A percentile compares a stretch with the other conserved stretches of the same genome.
Evolutionary conservation across 768 basidiomycete species (phyloP).

Genomic region (Agaricus blazei): DNA sequence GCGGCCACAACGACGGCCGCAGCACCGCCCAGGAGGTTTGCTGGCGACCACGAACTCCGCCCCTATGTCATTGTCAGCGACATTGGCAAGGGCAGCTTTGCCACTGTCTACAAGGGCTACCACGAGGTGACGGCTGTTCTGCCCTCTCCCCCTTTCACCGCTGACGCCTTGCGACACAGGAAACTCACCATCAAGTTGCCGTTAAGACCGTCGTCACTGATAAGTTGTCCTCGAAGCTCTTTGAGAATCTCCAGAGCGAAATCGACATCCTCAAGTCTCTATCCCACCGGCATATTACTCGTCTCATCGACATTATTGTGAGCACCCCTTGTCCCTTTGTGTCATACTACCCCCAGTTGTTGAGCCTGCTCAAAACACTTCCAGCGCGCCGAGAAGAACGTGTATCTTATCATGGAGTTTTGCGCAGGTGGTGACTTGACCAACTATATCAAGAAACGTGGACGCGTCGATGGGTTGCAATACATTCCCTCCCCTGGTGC

Average conservation of each 20-base stretch:
- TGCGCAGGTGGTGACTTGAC: constrained; percentile 96
- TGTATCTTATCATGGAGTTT: constrained; percentile 97
- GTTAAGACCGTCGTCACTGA: constrained; percentile 92
- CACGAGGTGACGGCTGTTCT: constrained; percentile 59
- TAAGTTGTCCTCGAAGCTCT: constrained; percentile 84
- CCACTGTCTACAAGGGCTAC: constrained; percentile 93
- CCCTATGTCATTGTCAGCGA: constrained; percentile 75
- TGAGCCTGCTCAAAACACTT: constrained; percentile 2
- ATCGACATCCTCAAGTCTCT: constrained; percentile 94
- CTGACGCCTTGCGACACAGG: constrained; percentile 34
- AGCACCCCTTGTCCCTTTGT: constrained; percentile 13
- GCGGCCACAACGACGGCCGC: background rate
- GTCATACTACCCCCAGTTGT: constrained; percentile 15
- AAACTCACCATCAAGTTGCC: constrained; percentile 75
- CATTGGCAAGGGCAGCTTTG: constrained; percentile 91
- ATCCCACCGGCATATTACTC: constrained; percentile 90
- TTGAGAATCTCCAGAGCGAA: constrained; percentile 98
- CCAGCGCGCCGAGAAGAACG: constrained; percentile 69
- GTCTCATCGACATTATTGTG: constrained; percentile 90
- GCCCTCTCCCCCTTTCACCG: background rate
- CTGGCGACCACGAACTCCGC: constrained; percentile 5
- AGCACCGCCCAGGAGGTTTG: background rate
- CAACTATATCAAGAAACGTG: constrained; percentile 97
- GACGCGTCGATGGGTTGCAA: constrained; percentile 84
- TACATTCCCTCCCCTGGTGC: constrained; percentile 68